These are phyloP conservation scores for Blastobotrys parvus DNA, from an alignment of 805 yeast genomes.

Conservation along the genomic window DNA sequence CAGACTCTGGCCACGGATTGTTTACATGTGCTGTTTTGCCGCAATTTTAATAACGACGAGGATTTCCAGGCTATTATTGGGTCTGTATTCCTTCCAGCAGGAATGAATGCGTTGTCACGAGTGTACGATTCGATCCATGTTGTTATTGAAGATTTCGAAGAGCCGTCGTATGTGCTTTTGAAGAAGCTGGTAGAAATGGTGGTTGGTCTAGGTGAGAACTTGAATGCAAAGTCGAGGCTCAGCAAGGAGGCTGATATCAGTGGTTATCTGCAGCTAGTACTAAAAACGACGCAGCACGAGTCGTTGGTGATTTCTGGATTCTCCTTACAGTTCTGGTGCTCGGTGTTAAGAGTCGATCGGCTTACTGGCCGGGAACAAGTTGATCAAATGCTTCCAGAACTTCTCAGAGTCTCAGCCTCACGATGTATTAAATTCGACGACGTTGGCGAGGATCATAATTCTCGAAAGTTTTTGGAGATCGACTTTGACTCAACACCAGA, in stretches of 20 bases:
- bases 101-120: conserved; percentile 57
- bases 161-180: conserved; percentile 65
- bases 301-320: conserved; percentile 86
- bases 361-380: conserved; percentile 35
- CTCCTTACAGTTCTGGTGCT: conserved; percentile 90
- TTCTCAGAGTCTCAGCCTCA: conserved; percentile 69
- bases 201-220: conserved; percentile 73
- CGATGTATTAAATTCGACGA: conserved; percentile 67
- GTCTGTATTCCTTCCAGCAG: conserved; percentile 62
- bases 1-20: conserved; percentile 85
- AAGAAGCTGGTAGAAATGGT: conserved; percentile 92
- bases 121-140: conserved; percentile 50
- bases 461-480: conserved; percentile 60
- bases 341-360: conserved; percentile 74
- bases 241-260: conserved; percentile 53
- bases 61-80: conserved; percentile 79
- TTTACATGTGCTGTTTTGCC: conserved; percentile 77
- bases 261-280: conserved; percentile 63
- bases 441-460: conserved; percentile 54
- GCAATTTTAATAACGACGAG: conserved; percentile 53
- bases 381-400: conserved; percentile 48
- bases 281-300: conserved; percentile 74
- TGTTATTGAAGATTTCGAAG: conserved; percentile 64
- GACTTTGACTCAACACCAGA: conserved; percentile 90
- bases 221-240: conserved; percentile 39